phyloP scores from a whole-genome alignment of 805 yeast genomes.

The Debaryomyces castellii region DNA sequence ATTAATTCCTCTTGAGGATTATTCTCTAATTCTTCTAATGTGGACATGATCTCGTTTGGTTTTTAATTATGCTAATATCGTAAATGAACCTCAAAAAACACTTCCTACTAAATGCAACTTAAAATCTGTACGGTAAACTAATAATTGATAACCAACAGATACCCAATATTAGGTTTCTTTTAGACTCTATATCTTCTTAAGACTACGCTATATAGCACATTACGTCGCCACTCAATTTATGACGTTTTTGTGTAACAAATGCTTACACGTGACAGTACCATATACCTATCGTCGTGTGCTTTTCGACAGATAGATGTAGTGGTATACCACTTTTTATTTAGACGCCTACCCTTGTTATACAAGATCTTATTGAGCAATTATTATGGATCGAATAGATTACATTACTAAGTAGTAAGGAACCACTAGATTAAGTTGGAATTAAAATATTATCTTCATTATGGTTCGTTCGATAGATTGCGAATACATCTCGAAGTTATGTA shows the following conservation, averaged over 20 bases:
- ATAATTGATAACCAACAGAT: not conserved
- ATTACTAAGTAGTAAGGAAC: too few relatives aligned
- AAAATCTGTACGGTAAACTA: not conserved
- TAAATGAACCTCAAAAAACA: not conserved
- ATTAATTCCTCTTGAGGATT: conserved; percentile 54
- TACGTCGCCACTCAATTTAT: conserved; percentile 6
- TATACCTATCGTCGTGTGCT: not conserved
- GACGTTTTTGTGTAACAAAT: conserved; percentile 3
- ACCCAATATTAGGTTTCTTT: not conserved
- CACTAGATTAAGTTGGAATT: too few relatives aligned
- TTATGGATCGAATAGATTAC: too few relatives aligned
- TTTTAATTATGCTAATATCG: not conserved
- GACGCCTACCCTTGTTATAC: too few relatives aligned
- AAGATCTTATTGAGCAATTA: too few relatives aligned
- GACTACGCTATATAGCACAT: not conserved
- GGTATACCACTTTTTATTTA: too few relatives aligned
- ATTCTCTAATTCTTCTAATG: conserved; percentile 76
- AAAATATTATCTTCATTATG: too few relatives aligned
- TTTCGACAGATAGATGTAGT: too few relatives aligned
- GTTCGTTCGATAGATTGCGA: too few relatives aligned
- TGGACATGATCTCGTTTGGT: conserved; percentile 53
- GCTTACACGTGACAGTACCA: too few relatives aligned
- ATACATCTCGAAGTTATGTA: too few relatives aligned
- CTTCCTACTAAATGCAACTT: not conserved
- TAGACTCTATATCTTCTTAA: not conserved